A percentile compares a stretch with the other conserved stretches of the same genome.
These are phyloP conservation scores for Speleostelium caveatum DNA, from an alignment of 78 protist genomes.

Conservation along the genomic window DNA sequence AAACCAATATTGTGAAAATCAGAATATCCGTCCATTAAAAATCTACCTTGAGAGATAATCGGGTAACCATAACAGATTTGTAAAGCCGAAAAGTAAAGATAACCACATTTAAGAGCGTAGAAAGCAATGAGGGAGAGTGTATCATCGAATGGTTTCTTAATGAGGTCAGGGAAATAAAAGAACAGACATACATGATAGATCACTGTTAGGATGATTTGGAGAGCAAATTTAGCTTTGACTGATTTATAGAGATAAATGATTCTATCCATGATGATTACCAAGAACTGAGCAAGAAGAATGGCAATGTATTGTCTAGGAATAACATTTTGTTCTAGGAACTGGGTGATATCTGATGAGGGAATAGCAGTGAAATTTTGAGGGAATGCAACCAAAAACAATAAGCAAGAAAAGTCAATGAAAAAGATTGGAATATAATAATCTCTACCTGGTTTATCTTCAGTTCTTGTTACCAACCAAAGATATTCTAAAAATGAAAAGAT, in stretches of 20 bases:
- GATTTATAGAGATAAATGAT: slow-evolving; percentile 63
- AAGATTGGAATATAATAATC: slow-evolving; percentile 67
- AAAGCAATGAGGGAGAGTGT: slow-evolving; percentile 19
- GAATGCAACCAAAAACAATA: slow-evolving; percentile 39
- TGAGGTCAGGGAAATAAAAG: slow-evolving; percentile 43
- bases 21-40: slow-evolving; percentile 64
- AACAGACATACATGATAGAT: slow-evolving; percentile 65
- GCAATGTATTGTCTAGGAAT: slow-evolving; percentile 70
- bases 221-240: slow-evolving; percentile 40
- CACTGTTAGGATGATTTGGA: slow-evolving; percentile 45
- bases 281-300: slow-evolving; percentile 53
- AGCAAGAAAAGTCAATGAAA: slow-evolving; percentile 49
- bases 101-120: slow-evolving; percentile 51
- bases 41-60: slow-evolving; percentile 17
- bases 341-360: slow-evolving; percentile 52
- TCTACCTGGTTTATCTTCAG: slow-evolving; percentile 64
- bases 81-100: slow-evolving; percentile 32
- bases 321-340: slow-evolving; percentile 64
- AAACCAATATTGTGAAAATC: slow-evolving; percentile 60
- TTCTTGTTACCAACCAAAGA: slow-evolving; percentile 28
- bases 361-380: slow-evolving; percentile 71
- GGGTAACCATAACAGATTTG: slow-evolving; percentile 78
- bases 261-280: slow-evolving; percentile 74
- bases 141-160: slow-evolving; percentile 3
- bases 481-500: slow-evolving; percentile 8